Base-by-base conservation (phyloP, 345 rosid genomes). In the Mangifera indica region DNA sequence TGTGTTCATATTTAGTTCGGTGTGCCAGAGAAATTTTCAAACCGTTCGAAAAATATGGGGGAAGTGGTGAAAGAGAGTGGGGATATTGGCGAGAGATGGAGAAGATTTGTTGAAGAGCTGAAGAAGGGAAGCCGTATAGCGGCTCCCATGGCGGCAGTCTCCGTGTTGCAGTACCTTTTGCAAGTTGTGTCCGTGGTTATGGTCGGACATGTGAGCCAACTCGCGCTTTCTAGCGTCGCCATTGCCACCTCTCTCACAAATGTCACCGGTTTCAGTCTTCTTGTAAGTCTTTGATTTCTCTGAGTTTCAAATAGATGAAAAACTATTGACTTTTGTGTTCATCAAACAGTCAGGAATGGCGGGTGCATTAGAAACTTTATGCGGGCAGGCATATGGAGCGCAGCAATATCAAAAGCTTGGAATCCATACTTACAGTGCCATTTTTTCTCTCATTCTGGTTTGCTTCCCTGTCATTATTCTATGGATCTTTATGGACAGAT, bases 321-420 rank as follows among this genome's bases (percentile, higher is more conserved):
- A 10, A 45, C 49, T 45, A 13, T 1, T 54, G 61, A 53, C 34
- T 10, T 51, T 11, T 53, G 18, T 20, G n/a, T 0, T 13, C 42
- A 14, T 12, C 59, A 64, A 48, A 60, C 76, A 83, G 86, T 67
- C 69, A 46, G 94, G 94, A 40, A 34, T 89, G 71, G 75, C 82
- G 26, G 83, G 94, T 72, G 94, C 83, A 7, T 68, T 87, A 48
- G 93, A 89, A 63, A 89, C 93, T 57, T 66, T 85, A 0, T 84
- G 88, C 62, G 91, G 91, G 15, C 91, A 87, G 80, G 89, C 90
- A 20, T 87, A 80, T 75, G 94, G 93, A 70, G 91, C 93, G 54
- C 62, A 76, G 49, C 87, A 85, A 76, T 83, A 74, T 59, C 76
- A 74, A 32, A 86, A 76, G 63, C 72, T 89, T 12, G 76, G 83